A percentile compares a stretch with the other conserved stretches of the same genome.
Evolutionary conservation across 108 stramenopile genomes (phyloP).

Genomic region (Aurantiochytrium sp.): DNA sequence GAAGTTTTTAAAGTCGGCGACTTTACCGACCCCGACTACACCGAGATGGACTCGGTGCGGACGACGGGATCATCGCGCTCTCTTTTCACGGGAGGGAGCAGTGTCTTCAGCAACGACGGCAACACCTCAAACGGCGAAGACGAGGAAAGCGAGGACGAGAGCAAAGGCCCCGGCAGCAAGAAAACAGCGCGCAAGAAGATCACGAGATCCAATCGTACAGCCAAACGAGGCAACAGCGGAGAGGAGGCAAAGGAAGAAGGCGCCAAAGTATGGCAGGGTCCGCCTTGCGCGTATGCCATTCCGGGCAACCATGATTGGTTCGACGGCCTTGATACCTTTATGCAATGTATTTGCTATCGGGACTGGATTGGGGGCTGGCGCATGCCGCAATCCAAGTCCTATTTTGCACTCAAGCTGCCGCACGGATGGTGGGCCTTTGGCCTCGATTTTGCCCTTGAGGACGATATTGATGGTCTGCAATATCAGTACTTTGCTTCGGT

Average conservation of each 20-base stretch:
- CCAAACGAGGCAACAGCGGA: neutral
- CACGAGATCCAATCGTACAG: too few species aligned
- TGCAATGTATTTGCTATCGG: constrained; percentile 47
- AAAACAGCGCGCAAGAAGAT: too few species aligned
- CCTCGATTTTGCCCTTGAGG: constrained; percentile 48
- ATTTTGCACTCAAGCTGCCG: constrained; percentile 55
- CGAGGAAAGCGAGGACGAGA: neutral
- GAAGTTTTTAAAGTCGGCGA: neutral
- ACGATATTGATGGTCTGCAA: constrained; percentile 58
- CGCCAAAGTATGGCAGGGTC: neutral
- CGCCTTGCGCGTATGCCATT: constrained; percentile 19
- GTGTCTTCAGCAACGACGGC: too few species aligned
- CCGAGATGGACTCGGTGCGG: neutral
- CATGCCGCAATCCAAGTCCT: constrained; percentile 54
- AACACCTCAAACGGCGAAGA: neutral
- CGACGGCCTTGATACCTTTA: constrained; percentile 55
- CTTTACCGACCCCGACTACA: neutral
- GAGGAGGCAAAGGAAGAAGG: neutral
- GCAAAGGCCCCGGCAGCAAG: too few species aligned
- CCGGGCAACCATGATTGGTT: constrained; percentile 67
- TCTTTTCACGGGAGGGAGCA: neutral
- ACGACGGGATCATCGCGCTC: neutral
- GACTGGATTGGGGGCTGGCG: constrained; percentile 63
- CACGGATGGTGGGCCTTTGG: constrained; percentile 55
- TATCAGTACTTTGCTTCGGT: constrained; percentile 56